Evolutionary conservation across 495 filamentous ascomycete genomes (phyloP).

Genomic region (Melanomma pulvis-pyrius): DNA sequence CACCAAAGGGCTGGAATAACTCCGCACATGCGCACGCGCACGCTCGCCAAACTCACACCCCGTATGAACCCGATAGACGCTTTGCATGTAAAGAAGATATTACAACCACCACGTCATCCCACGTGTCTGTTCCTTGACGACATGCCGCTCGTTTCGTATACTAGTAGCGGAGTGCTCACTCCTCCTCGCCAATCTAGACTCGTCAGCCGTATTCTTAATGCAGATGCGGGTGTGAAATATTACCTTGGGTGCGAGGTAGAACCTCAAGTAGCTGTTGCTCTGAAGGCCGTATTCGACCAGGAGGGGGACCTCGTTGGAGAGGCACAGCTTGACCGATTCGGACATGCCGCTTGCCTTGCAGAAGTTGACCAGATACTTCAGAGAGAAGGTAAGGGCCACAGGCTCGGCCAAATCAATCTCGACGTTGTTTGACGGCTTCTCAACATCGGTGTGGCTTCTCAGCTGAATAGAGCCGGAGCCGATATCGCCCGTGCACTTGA

Average conservation of each 20-base stretch:
- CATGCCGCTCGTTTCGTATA: constrained; percentile 15
- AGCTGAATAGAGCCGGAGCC: constrained; percentile 92
- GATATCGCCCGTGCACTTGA: constrained; percentile 91
- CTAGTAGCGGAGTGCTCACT: constrained; percentile 50
- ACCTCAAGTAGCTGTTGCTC: constrained; percentile 85
- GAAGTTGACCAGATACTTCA: constrained; percentile 99
- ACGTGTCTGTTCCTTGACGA: constrained; percentile 12
- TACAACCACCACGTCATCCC: constrained; percentile 5
- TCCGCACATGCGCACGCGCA: neutral
- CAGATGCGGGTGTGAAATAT: constrained; percentile 33
- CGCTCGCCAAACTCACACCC: constrained; percentile 15
- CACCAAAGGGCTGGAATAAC: constrained; percentile 14
- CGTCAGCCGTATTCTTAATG: constrained; percentile 19
- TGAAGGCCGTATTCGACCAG: constrained; percentile 86
- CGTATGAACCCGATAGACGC: constrained; percentile 18
- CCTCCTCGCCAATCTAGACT: constrained; percentile 83
- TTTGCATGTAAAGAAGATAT: constrained; percentile 17
- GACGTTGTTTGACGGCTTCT: constrained; percentile 84
- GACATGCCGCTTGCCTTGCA: constrained; percentile 94
- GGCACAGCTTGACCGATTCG: constrained; percentile 78
- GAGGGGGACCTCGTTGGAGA: constrained; percentile 95
- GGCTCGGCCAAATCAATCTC: constrained; percentile 90
- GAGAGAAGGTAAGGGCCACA: constrained; percentile 93
- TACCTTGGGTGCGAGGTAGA: constrained; percentile 98
- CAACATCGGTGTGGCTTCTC: constrained; percentile 83